phyloP scores from a whole-genome alignment of 768 basidiomycete genomes.

The Agrocybe praecox region DNA sequence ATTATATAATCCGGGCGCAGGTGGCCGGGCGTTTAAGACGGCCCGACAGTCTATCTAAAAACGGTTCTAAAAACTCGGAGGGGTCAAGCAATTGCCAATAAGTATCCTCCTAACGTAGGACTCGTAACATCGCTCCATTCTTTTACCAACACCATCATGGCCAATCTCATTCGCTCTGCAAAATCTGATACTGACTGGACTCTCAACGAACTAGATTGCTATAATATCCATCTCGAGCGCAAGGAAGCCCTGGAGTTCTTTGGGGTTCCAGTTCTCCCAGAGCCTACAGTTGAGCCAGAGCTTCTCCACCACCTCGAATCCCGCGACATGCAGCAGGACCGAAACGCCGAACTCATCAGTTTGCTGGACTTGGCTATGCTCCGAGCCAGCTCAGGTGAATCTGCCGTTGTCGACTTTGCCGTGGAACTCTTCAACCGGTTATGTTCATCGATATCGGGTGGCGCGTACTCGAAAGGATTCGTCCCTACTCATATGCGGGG shows the following conservation, averaged over 20 bases:
- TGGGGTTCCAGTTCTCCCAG: conserved; percentile 24
- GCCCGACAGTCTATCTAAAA: no score
- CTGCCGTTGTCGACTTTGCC: conserved; percentile 32
- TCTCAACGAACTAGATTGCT: conserved; percentile 25
- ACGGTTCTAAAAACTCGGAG: no score
- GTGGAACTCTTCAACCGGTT: conserved; percentile 29
- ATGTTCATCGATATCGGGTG: conserved; percentile 21
- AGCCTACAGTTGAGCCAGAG: conserved; percentile 26
- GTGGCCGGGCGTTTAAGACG: no score
- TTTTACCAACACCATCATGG: no score
- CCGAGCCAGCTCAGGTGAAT: conserved; percentile 4
- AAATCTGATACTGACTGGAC: conserved; percentile 32
- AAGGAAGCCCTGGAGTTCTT: conserved; percentile 23
- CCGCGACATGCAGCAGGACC: conserved; percentile 22
- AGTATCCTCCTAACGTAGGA: no score
- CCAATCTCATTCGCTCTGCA: conserved; percentile 28
- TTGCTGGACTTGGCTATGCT: conserved; percentile 29
- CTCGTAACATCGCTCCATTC: no score
- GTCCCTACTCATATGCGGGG: conserved; percentile 28
- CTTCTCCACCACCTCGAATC: conserved; percentile 21
- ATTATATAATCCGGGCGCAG: no score
- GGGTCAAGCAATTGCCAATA: no score
- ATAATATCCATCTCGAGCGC: conserved; percentile 25
- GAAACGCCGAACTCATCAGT: conserved; percentile 20
- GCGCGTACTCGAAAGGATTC: conserved; percentile 25